Percentiles rank a stretch among this genome's conserved stretches.
Conservation (phyloP, 345 rosid genomes). For the Eucalyptus erythrocorys region DNA sequence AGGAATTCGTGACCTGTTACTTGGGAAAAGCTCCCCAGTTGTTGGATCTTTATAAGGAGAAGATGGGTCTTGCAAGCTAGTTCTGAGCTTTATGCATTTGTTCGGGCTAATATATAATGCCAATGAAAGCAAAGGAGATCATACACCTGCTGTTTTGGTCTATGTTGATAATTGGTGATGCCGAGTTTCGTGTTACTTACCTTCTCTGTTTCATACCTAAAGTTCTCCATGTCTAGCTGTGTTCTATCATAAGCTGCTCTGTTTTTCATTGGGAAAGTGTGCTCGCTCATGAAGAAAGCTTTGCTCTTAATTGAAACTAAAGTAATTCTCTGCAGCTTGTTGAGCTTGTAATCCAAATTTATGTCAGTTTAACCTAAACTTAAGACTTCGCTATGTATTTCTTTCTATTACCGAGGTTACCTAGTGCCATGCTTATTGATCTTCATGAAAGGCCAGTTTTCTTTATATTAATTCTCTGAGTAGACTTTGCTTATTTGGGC, state of each 20-base stretch:
- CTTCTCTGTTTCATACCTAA: neutral
- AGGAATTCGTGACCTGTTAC: neutral
- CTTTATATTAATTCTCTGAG: neutral
- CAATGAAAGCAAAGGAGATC: neutral
- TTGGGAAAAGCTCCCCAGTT: neutral
- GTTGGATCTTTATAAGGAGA: conserved; percentile 2
- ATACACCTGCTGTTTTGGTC: neutral
- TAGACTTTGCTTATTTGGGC: neutral
- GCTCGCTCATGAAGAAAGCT: neutral
- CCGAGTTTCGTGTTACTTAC: neutral
- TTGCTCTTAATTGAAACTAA: neutral
- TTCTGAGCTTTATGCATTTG: neutral
- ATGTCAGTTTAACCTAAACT: neutral
- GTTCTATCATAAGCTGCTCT: neutral
- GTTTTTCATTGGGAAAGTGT: neutral
- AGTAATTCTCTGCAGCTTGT: neutral
- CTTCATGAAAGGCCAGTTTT: neutral
- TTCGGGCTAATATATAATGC: neutral
- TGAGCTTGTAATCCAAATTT: neutral
- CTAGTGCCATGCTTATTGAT: neutral
- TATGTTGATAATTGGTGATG: neutral
- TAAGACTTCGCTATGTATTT: neutral
- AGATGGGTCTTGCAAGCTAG: conserved; percentile 10
- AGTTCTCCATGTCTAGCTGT: neutral
- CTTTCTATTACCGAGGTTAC: neutral